Evolutionary conservation across 129 eudicot species (phyloP), one percentile per base, ranked within the genome.

Genomic region (Lactuca saligna): DNA sequence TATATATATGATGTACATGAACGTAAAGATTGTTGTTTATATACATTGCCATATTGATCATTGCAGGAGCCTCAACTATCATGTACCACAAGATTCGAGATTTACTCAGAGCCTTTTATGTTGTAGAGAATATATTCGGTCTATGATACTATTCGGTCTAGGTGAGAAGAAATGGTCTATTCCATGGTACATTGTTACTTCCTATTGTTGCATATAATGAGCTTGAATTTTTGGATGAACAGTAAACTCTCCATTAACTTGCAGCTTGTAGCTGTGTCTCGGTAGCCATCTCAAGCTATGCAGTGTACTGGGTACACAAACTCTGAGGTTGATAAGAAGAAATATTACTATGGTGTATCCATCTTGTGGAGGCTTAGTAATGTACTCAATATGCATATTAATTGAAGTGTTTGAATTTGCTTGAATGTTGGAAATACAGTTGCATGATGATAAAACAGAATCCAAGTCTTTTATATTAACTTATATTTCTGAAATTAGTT

Each of bases 11-110:
- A 46, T 46, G 12, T 42, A 20, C 1, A 20, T 20, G 49, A 9
- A 42, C 13, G 13, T 42, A 42, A 44, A 60, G 20, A 46, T 42
- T 70, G 12, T 42, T 14, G n/a, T 5, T 34, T 54, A 68, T 35
- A 50, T 50, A 75, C 57, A 46, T 72, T 42, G 41, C 33, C 20
- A 61, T 50, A 44, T 7, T 51, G 71, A 55, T 41, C 12, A 60
- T 72, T 79, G 73, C 62, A 89, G 96, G 89, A 79, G 70, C 92
- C 96, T 75, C 92, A 70, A 37, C 63, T 89, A 32, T 81, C 92
- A 4, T 67, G 83, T 56, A 70, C 89, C 46, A 79, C 66, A 73
- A 72, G 65, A 63, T 86, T 89, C 34, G 87, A 86, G 69, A 84
- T 89, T 72, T 70, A 77, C 86, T 81, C 86, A 0, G 79, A 69